Base-by-base conservation (phyloP, 108 stramenopile species). In the Schizochytrium sp. region DNA sequence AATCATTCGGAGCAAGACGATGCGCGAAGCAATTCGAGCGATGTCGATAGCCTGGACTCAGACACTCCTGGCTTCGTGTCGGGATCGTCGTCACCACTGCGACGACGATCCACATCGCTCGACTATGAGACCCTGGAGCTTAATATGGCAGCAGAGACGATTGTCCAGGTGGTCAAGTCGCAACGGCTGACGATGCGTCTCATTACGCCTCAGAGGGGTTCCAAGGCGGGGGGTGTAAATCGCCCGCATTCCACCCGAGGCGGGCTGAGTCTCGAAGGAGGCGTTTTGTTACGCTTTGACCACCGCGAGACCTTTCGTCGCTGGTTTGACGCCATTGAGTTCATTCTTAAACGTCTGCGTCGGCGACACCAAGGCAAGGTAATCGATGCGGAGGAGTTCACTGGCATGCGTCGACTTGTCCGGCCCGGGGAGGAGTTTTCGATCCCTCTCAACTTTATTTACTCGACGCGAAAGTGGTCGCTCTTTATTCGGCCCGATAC, bases 361-460 rank as follows among this genome's bases (percentile, higher is more conserved):
- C 12, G 23, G 25, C 23, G 28, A 34, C 45, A 83, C n/a, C 48
- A 83, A 4, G 76, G 76, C 51, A 47, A 53, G 76, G 76, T 12
- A 3, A 45, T 53, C 18, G 76, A 83, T 2, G 45, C 48, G n/a
- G 76, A 47, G 48, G 76, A 83, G 51, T 83, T 83, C 51, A 12
- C 76, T 12, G 76, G 76, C 10, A 53, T 83, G 76, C 76, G 76
- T 12, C 12, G 23, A 45, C 48, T 83, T 6, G 10, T 83, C 10
- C 19, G 51, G 45, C 48, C 76, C 6, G 76, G 76, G 14, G 76
- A 83, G 51, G 48, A 83, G 25, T 83, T 83, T 23, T 53, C 76
- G 76, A 83, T 83, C 51, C 76, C 76, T 12, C 45, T 83, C n/a
- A 83, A 83, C 28, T 83, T 53, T 83, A 8, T 83, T 14, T 83